These are phyloP conservation scores for Westerdykella aurantiaca DNA, from an alignment of 2,329 filamentous ascomycete genomes.

Conservation along the genomic window DNA sequence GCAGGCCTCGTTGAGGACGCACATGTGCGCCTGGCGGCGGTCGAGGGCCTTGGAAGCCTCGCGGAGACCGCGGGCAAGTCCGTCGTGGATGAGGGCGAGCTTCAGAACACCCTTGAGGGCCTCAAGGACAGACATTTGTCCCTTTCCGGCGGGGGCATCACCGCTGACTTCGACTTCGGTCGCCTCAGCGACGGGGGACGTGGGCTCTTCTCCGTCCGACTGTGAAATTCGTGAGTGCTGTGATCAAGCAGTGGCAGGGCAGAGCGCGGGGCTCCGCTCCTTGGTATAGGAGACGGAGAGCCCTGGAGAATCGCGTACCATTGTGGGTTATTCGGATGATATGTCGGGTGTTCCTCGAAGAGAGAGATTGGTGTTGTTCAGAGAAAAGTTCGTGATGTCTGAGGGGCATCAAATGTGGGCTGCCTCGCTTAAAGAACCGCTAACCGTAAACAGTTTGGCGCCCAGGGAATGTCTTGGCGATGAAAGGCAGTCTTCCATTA, in stretches of 20 bases:
- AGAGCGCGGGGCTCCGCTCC: not conserved
- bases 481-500: too few species aligned
- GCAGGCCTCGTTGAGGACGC: conserved; percentile 98
- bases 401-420: not conserved
- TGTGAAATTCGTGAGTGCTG: conserved; percentile 38
- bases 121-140: conserved; percentile 96
- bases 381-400: not conserved
- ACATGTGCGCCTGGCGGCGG: conserved; percentile 98
- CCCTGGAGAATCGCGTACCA: conserved; percentile 32
- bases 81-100: conserved; percentile 98
- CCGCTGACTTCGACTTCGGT: conserved; percentile 94
- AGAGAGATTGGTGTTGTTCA: conserved; percentile 11
- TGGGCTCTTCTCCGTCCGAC: conserved; percentile 99
- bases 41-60: conserved; percentile 99
- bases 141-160: conserved; percentile 71
- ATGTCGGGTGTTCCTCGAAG: conserved; percentile 44
- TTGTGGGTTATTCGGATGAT: conserved; percentile 32
- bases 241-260: conserved; percentile 1
- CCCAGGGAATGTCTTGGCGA: too few species aligned
- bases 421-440: not conserved
- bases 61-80: conserved; percentile 94
- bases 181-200: conserved; percentile 68
- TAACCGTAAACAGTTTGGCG: too few species aligned
- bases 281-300: not conserved
- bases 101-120: conserved; percentile 98